These are phyloP conservation scores for Leishmania arabica DNA, from an alignment of 208 protist species.

Conservation along the genomic window DNA sequence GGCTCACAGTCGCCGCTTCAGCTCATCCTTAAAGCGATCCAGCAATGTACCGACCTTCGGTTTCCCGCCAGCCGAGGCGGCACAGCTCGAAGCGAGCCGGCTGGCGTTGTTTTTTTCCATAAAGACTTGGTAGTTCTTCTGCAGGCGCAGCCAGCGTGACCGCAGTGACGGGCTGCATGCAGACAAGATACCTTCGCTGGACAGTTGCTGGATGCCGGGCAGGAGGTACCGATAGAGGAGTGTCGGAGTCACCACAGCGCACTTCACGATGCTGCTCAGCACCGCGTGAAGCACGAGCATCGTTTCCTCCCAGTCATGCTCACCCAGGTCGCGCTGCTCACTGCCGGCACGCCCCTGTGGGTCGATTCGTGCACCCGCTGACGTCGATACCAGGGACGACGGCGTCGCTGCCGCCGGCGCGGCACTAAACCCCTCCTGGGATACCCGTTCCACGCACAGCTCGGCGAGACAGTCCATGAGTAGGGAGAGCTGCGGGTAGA, in stretches of 20 bases:
- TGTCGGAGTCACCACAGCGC: conserved; percentile 69
- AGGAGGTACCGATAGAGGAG: conserved; percentile 55
- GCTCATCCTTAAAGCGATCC: conserved; percentile 58
- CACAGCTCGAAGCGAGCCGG: conserved; percentile 8
- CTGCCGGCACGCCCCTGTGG: neutral
- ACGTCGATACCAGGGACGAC: neutral
- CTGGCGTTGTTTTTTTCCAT: conserved; percentile 47
- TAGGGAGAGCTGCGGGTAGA: conserved; percentile 59
- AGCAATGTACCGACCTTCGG: conserved; percentile 40
- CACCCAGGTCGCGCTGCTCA: neutral
- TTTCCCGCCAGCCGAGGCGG: conserved; percentile 5
- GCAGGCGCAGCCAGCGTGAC: conserved; percentile 45
- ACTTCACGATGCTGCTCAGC: conserved; percentile 48
- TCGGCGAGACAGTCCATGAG: conserved; percentile 58
- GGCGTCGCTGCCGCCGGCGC: neutral
- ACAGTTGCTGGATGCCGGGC: conserved; percentile 49
- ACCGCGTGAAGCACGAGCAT: conserved; percentile 49
- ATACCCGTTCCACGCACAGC: conserved; percentile 25
- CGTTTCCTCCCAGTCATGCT: conserved; percentile 41
- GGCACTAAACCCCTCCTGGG: conserved; percentile 6
- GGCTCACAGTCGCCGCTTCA: conserved; percentile 50
- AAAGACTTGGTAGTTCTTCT: conserved; percentile 47
- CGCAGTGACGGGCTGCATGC: conserved; percentile 34
- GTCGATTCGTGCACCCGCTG: too few relatives aligned
- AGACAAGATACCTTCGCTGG: conserved; percentile 28